Evolutionary conservation across 306 rosid species (phyloP).

Genomic region (Acacia acuminata): DNA sequence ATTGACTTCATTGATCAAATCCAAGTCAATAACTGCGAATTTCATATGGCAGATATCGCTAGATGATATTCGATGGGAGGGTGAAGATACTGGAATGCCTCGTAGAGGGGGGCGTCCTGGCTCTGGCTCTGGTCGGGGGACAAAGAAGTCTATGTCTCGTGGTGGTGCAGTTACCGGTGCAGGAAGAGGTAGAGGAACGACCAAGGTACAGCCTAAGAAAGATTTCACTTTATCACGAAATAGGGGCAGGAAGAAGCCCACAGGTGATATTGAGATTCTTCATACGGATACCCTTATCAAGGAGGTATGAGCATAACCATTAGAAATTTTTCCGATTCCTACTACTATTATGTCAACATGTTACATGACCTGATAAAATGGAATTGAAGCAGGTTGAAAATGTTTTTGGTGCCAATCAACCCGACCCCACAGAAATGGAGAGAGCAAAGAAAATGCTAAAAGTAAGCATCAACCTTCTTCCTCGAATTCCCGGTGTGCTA

Average conservation of each 20-base stretch:
- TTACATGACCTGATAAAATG: slow-evolving; percentile 21
- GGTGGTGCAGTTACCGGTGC: slow-evolving; percentile 63
- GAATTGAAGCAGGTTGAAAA: slow-evolving; percentile 68
- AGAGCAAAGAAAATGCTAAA: slow-evolving; percentile 77
- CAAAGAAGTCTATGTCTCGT: slow-evolving; percentile 57
- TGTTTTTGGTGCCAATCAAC: slow-evolving; percentile 63
- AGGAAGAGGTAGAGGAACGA: slow-evolving; percentile 84
- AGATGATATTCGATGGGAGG: slow-evolving; percentile 81
- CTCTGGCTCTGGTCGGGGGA: slow-evolving; percentile 66
- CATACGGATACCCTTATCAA: slow-evolving; percentile 77
- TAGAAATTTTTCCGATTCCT: neutral
- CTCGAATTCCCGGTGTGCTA: neutral
- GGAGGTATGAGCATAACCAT: slow-evolving; percentile 58
- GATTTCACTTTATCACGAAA: slow-evolving; percentile 56
- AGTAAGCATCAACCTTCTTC: slow-evolving; percentile 49
- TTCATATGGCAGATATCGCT: slow-evolving; percentile 63
- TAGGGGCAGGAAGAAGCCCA: slow-evolving; percentile 65
- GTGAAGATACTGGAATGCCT: slow-evolving; percentile 60
- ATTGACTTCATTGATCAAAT: neutral
- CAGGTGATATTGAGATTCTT: slow-evolving; percentile 68
- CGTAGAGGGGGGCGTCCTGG: slow-evolving; percentile 58
- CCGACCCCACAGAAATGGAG: slow-evolving; percentile 70
- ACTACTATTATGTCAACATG: neutral
- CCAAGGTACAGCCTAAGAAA: slow-evolving; percentile 61
- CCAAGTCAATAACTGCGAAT: slow-evolving; percentile 10